Base-by-base conservation (phyloP, 805 yeast genomes). In the Zygotorulaspora sp. region DNA sequence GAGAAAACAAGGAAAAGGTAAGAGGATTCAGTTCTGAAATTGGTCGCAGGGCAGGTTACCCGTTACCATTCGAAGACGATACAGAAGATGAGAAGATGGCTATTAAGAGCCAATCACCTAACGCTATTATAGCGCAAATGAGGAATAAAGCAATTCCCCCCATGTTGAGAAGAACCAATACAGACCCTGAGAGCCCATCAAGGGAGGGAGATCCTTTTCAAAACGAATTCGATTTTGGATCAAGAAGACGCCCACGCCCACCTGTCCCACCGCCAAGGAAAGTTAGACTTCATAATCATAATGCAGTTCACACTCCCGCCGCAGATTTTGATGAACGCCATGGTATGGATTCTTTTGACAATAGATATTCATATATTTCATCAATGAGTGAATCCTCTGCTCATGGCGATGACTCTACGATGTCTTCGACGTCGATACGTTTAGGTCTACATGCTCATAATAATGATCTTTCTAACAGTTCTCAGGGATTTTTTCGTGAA, bases 191-290 rank as follows among this genome's bases (percentile, higher is more conserved):
- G 10, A 18, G 11, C 17, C 12, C 24, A 5, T 27, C 20, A 23
- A 12, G n/a, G 7, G 32, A 34, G 4, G 31, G 20, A 3, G 41
- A 57, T 35, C 60, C 61, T 5, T 58, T 54, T 26, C 52, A 42
- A 30, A 48, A 52, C 19, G 60, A 57, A 32, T 54, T 50, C 32
- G 44, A 55, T 26, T 53, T 52, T 32, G 44, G 40, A 14, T 41
- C 43, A n/a, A 47, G 54, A 30, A 21, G 32, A 10, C 44, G 40
- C 4, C 36, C 44, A 17, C 32, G 23, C 5, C 57, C 58, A 4
- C 45, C 48, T 8, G 35, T 45, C 3, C 58, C 55, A 10, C 44
- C 45, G 14, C 52, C 57, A 32, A 40, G 55, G 32, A 51, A 52
- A 26, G 34, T n/a, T 23, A 28, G 24, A 19, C 28, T 26, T 12